Conservation (phyloP, 2,329 filamentous ascomycete genomes). For the Fusarium chaquense region DNA sequence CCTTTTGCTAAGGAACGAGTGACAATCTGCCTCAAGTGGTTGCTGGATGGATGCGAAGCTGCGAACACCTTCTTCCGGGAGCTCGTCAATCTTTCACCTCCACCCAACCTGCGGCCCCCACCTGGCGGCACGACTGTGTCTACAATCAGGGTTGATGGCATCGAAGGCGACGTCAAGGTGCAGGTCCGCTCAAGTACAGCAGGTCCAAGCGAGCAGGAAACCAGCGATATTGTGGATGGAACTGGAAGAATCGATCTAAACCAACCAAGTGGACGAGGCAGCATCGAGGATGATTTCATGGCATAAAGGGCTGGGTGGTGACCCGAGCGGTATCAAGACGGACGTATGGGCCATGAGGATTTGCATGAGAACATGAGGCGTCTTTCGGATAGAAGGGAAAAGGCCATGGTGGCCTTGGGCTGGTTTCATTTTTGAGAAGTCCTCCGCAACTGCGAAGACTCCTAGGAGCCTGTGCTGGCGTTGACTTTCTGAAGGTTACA, state of each 20-base stretch:
- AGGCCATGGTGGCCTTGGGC: neutral
- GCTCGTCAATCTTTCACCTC: conserved; percentile 63
- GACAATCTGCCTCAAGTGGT: conserved; percentile 87
- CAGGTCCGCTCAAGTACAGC: conserved; percentile 58
- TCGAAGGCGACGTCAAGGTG: conserved; percentile 68
- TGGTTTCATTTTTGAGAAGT: neutral
- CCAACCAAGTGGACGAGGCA: conserved; percentile 46
- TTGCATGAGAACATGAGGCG: neutral
- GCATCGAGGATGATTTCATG: conserved; percentile 61
- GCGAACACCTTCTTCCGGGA: conserved; percentile 79
- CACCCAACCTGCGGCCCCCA: conserved; percentile 54
- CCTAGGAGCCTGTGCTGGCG: neutral
- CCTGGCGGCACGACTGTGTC: conserved; percentile 54
- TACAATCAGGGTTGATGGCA: conserved; percentile 66
- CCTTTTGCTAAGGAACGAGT: conserved; percentile 94
- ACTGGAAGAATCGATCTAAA: conserved; percentile 58
- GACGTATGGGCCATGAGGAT: neutral
- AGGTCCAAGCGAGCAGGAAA: conserved; percentile 45
- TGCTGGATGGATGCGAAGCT: conserved; percentile 79
- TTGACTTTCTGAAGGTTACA: neutral
- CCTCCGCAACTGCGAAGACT: neutral
- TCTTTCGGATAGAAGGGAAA: neutral
- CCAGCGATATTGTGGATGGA: conserved; percentile 58
- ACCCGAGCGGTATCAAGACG: neutral
- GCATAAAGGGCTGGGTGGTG: conserved; percentile 42